These are phyloP conservation scores for Penicillium waksmanii DNA, from an alignment of 495 filamentous ascomycete genomes.

Conservation along the genomic window DNA sequence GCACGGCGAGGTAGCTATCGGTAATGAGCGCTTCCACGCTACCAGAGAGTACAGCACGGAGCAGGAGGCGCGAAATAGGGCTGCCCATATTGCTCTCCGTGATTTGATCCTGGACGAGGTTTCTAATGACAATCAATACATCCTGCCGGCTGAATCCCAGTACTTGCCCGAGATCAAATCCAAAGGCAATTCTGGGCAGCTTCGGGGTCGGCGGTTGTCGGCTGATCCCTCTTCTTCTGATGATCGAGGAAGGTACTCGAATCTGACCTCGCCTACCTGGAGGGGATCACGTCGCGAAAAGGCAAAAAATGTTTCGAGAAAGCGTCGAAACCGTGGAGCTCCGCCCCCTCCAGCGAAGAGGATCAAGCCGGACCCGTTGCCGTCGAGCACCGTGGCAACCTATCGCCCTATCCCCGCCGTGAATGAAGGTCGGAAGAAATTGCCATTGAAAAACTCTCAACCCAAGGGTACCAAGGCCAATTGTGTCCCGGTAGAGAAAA, in stretches of 20 bases:
- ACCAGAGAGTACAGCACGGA: constrained; percentile 11
- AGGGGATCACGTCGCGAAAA: not conserved
- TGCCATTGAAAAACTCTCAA: too few species aligned
- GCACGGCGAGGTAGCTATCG: constrained; percentile 32
- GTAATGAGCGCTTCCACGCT: constrained; percentile 16
- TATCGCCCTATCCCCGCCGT: too few species aligned
- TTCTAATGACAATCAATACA: not conserved
- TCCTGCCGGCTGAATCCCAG: constrained; percentile 1
- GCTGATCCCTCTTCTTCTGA: too few species aligned
- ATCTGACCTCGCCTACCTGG: too few species aligned
- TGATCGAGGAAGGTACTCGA: too few species aligned
- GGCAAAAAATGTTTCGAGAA: not conserved
- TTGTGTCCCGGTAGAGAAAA: constrained; percentile 24
- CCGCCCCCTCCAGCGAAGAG: not conserved
- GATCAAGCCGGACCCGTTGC: not conserved
- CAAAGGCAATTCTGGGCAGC: not conserved
- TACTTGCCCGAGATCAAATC: not conserved
- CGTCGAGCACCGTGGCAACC: too few species aligned
- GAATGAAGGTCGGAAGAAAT: too few species aligned
- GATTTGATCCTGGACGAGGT: constrained; percentile 20
- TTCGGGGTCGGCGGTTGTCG: not conserved
- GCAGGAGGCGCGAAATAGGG: constrained; percentile 29
- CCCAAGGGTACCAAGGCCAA: constrained; percentile 14
- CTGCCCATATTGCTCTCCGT: constrained; percentile 35
- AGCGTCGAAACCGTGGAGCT: not conserved